Evolutionary conservation across 2,329 filamentous ascomycete species (phyloP), one percentile per base, ranked within the genome.

Genomic region (Colletotrichum tofieldiae): DNA sequence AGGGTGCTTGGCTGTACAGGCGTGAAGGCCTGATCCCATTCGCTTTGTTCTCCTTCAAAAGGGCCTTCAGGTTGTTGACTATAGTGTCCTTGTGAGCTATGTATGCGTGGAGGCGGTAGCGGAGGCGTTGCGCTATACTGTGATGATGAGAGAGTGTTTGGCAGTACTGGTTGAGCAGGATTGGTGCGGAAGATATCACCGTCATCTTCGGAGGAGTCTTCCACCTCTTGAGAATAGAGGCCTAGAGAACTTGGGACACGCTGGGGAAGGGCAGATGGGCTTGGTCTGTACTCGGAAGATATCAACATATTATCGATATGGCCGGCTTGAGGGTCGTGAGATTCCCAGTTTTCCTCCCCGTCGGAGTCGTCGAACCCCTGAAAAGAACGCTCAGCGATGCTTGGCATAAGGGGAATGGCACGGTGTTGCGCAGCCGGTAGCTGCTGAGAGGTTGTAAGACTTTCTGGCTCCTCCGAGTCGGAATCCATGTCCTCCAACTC

Each of bases 401-500:
- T 72, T 20, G 69, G 69, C 52, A 72, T 47, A 2, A 52, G 39
- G 6, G 59, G 52, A 9, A 54, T 39, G 16, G 39, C 23, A 29
- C 65, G 35, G 5, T 39, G 59, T 29, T 69, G 59, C 1, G 51
- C 29, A 11, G 41, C 20, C 12, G 69, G 65, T 23, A 72, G 59
- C 1, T 69, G 69, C 47, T 72, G 65, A 4, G 69, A 72, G 18
- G 65, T 55, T 1, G 59, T 56, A 9, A 72, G 69, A 14, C 65
- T 72, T 32, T 72, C 69, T 8, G 45, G 59, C 7, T 63, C 69
- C 41, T 72, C 69, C 8, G 69, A 72, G 41, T 72, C 69, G 4
- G 69, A 72, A 9, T 72, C 69, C 65, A 69, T 69, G 14, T 72
- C 69, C 32, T 72, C 69, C 47, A 72, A 29, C 47, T 72, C 69